phyloP scores from a whole-genome alignment of 202 grass and related monocot species.

The Saccharum hybrid region DNA sequence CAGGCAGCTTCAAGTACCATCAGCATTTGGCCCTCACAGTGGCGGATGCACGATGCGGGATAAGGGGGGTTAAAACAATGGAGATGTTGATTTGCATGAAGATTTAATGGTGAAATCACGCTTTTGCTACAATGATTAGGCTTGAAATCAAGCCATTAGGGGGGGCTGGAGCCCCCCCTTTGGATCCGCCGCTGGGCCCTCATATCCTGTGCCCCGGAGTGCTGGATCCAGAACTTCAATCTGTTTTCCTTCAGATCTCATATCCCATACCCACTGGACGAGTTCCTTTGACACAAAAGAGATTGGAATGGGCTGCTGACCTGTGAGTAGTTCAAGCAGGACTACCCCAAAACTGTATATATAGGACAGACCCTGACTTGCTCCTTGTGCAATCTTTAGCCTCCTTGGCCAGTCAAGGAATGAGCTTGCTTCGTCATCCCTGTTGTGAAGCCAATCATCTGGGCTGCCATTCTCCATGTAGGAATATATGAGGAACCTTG shows the following conservation, averaged over 20 bases:
- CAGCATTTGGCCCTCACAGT: conserved; percentile 64
- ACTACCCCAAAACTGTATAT: conserved; percentile 86
- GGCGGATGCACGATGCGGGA: no score
- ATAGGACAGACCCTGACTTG: conserved; percentile 61
- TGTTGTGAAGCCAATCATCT: conserved; percentile 90
- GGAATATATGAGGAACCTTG: conserved; percentile 75
- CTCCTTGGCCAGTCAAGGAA: conserved; percentile 70
- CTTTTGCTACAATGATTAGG: no score
- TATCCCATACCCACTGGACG: conserved; percentile 62
- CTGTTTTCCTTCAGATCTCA: conserved; percentile 52
- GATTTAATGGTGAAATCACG: no score
- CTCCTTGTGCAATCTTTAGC: conserved; percentile 66
- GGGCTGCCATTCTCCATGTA: conserved; percentile 95
- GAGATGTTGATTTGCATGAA: no score
- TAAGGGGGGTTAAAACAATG: no score
- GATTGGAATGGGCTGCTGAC: conserved; percentile 58
- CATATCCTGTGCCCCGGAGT: conserved; percentile 48
- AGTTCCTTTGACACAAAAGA: conserved; percentile 58
- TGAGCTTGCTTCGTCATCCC: conserved; percentile 23
- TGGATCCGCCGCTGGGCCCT: no score
- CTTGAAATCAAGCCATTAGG: no score
- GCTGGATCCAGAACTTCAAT: conserved; percentile 56
- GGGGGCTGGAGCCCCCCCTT: no score
- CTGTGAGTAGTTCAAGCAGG: conserved; percentile 67
- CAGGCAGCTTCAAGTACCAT: conserved; percentile 68